Conservation (phyloP, 306 rosid genomes). For the Begonia loranthoides region DNA sequence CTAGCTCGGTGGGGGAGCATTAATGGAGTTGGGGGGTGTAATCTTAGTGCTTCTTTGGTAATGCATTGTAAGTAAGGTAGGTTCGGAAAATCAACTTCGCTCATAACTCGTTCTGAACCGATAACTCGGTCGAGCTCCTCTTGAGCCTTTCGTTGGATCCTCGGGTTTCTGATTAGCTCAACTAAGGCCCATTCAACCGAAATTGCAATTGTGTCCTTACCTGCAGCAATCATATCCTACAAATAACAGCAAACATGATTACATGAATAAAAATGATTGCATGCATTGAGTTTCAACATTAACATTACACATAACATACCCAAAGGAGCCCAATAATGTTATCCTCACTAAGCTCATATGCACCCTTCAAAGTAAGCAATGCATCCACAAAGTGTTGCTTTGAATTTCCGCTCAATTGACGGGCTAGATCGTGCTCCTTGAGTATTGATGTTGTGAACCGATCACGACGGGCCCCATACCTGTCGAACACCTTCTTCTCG, state of each 20-base stretch:
- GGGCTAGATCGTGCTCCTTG: background rate
- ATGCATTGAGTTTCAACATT: no score
- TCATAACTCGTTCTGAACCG: constrained; percentile 15
- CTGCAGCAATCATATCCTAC: constrained; percentile 5
- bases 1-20: constrained; percentile 75
- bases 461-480: background rate
- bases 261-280: no score
- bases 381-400: background rate
- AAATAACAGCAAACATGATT: no score
- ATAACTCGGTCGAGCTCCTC: background rate
- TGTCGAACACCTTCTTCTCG: background rate
- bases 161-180: background rate
- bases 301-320: no score
- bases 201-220: background rate
- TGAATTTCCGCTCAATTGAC: background rate
- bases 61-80: constrained; percentile 57
- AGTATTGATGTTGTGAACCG: background rate
- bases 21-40: constrained; percentile 83
- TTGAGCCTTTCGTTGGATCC: background rate
- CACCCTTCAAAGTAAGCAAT: background rate
- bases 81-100: constrained; percentile 40
- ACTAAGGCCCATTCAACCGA: constrained; percentile 5
- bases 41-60: constrained; percentile 49
- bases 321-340: background rate
- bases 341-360: background rate